A percentile compares a stretch with the other conserved stretches of the same genome.
Conservation (phyloP, 306 rosid species). For the Inga leiocalycina region DNA sequence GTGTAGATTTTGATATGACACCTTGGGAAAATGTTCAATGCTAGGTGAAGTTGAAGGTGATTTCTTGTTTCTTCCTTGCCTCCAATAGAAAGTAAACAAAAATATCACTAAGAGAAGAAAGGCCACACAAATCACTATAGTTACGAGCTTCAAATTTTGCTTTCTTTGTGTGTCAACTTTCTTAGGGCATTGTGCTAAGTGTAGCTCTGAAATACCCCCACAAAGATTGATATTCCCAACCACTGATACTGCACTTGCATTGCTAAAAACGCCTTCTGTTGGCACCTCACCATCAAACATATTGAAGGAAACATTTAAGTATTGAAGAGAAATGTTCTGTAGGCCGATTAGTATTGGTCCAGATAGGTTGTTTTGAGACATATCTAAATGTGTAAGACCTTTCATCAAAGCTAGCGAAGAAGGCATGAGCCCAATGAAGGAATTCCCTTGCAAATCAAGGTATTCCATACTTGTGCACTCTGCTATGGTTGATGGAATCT, state of each 20-base stretch:
- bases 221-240: not conserved
- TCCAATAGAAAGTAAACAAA: not conserved
- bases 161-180: not conserved
- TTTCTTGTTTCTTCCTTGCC: not conserved
- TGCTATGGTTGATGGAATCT: not conserved
- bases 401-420: not conserved
- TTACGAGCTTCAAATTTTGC: not conserved
- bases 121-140: not conserved
- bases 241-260: not conserved
- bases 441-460: not conserved
- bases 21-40: not conserved
- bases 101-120: not conserved
- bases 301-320: not conserved
- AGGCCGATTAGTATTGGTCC: not conserved
- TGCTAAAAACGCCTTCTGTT: not conserved
- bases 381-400: not conserved
- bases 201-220: not conserved
- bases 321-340: not conserved
- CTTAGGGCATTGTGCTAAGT: not conserved
- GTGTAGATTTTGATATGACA: not conserved
- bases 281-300: not conserved
- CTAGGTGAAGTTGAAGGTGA: not conserved
- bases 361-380: not conserved
- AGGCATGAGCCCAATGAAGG: not conserved
- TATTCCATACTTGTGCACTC: not conserved